Percentiles rank a stretch among this genome's conserved stretches.
phyloP scores from a whole-genome alignment of 257 asterid genomes.

The Scutellaria minor region DNA sequence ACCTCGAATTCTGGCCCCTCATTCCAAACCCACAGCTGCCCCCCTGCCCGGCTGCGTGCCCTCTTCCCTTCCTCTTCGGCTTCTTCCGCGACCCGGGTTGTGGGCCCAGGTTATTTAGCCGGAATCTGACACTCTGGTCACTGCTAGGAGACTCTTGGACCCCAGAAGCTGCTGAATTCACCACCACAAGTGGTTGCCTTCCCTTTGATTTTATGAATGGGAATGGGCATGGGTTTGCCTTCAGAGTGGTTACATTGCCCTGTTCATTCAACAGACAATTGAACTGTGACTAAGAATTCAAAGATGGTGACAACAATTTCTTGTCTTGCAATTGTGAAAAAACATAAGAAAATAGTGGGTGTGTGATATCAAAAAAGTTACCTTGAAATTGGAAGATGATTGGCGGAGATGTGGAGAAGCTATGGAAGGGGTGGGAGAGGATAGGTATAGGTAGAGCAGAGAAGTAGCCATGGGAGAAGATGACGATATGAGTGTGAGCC shows the following conservation, averaged over 20 bases:
- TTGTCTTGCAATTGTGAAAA: neutral
- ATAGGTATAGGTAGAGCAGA: conserved; percentile 59
- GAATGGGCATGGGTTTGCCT: conserved; percentile 47
- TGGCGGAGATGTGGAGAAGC: conserved; percentile 38
- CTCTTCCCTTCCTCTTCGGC: conserved; percentile 90
- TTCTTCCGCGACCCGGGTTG: conserved; percentile 84
- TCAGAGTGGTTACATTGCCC: conserved; percentile 67
- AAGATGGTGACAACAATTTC: neutral
- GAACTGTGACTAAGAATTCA: conserved; percentile 1
- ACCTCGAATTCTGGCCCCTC: conserved; percentile 98
- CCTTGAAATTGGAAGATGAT: conserved; percentile 63
- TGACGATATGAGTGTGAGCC: conserved; percentile 45
- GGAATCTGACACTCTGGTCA: conserved; percentile 49
- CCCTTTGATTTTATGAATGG: conserved; percentile 42
- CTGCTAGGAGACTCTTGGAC: conserved; percentile 27
- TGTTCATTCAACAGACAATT: conserved; percentile 41
- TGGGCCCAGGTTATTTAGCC: conserved; percentile 91
- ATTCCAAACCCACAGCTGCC: conserved; percentile 89
- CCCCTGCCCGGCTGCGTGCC: conserved; percentile 96
- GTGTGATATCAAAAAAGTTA: conserved; percentile 15
- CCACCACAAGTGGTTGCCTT: conserved; percentile 38
- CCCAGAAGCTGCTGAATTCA: conserved; percentile 44
- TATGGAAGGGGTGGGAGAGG: conserved; percentile 44
- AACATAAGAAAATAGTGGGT: neutral
- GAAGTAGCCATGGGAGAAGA: conserved; percentile 61